A percentile compares a stretch with the other conserved stretches of the same genome.
These are phyloP conservation scores for Neofusicoccum sp. DNA, from an alignment of 2,329 filamentous ascomycete species.

Conservation along the genomic window DNA sequence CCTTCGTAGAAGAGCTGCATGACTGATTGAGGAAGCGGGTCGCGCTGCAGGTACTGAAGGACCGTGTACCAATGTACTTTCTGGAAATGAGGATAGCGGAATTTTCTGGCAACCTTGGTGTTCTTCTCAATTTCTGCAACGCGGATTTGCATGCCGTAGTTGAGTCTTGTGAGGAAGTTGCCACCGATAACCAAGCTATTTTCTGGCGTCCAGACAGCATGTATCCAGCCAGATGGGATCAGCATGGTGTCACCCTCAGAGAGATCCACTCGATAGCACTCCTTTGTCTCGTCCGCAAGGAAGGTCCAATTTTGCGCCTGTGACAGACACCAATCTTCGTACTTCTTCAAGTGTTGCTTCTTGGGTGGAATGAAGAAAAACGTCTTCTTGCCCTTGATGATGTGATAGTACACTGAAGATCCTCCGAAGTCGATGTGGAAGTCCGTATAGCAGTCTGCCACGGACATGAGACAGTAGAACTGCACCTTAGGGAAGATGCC, in stretches of 20 bases:
- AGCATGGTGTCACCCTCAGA: conserved; percentile 67
- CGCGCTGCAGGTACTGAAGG: conserved; percentile 62
- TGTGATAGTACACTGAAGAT: conserved; percentile 69
- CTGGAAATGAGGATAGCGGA: conserved; percentile 67
- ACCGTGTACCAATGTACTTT: conserved; percentile 67
- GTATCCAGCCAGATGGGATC: conserved; percentile 70
- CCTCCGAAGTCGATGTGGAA: conserved; percentile 72
- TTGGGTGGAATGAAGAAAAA: conserved; percentile 72
- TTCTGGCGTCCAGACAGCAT: conserved; percentile 68
- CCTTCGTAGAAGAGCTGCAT: conserved; percentile 56
- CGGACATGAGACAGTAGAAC: conserved; percentile 69
- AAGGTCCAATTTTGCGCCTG: conserved; percentile 66
- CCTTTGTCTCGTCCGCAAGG: conserved; percentile 62
- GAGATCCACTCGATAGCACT: conserved; percentile 66
- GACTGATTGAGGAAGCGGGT: conserved; percentile 60
- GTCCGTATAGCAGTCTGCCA: conserved; percentile 68
- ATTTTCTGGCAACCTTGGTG: conserved; percentile 64
- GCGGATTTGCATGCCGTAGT: conserved; percentile 66
- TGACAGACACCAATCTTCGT: conserved; percentile 69
- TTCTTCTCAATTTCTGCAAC: conserved; percentile 65
- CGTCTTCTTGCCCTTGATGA: conserved; percentile 66
- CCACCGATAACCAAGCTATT: conserved; percentile 70
- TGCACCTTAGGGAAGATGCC: conserved; percentile 63
- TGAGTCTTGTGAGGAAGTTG: conserved; percentile 65
- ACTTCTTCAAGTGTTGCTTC: conserved; percentile 66